Evolutionary conservation across 208 protist species (phyloP).

Genomic region (Kentomonas sorsogonicus): DNA sequence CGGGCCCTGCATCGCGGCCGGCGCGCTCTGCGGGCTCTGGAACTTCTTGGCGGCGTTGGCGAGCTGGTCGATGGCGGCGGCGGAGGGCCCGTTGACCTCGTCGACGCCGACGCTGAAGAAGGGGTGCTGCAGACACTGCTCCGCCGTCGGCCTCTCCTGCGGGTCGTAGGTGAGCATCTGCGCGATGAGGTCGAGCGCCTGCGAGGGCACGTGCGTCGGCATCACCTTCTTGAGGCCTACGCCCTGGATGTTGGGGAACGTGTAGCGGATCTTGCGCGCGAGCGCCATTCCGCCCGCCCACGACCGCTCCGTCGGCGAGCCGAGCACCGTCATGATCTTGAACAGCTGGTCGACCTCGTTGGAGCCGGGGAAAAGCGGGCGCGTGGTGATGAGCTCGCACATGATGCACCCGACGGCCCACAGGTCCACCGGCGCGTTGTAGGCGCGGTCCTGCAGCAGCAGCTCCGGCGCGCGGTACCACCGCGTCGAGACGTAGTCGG

Average conservation of each 20-base stretch:
- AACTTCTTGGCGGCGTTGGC: slow-evolving; percentile 41
- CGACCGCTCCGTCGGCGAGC: slow-evolving; percentile 65
- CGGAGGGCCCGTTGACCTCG: slow-evolving; percentile 38
- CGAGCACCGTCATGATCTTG: slow-evolving; percentile 76
- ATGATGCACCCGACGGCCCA: slow-evolving; percentile 97
- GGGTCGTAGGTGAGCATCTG: slow-evolving; percentile 96
- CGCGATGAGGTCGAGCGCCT: slow-evolving; percentile 89
- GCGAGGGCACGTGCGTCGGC: slow-evolving; percentile 69
- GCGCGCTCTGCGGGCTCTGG: slow-evolving; percentile 46
- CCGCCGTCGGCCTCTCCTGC: slow-evolving; percentile 89
- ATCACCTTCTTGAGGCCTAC: slow-evolving; percentile 56
- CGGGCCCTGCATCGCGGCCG: slow-evolving; percentile 22
- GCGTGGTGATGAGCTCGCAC: slow-evolving; percentile 95
- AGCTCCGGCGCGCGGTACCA: slow-evolving; percentile 99
- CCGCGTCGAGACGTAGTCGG: slow-evolving; percentile 96
- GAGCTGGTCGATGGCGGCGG: slow-evolving; percentile 37
- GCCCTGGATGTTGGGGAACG: slow-evolving; percentile 58
- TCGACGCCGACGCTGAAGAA: slow-evolving; percentile 81
- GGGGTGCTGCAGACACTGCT: slow-evolving; percentile 91
- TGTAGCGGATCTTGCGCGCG: slow-evolving; percentile 78
- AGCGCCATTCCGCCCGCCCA: slow-evolving; percentile 68
- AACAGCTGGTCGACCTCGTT: slow-evolving; percentile 85
- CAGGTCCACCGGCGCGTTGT: slow-evolving; percentile 94
- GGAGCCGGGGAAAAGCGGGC: slow-evolving; percentile 93
- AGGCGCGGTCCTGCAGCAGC: slow-evolving; percentile 92